Conservation (phyloP, 2,329 filamentous ascomycete genomes). For the Claviceps sorghi region DNA sequence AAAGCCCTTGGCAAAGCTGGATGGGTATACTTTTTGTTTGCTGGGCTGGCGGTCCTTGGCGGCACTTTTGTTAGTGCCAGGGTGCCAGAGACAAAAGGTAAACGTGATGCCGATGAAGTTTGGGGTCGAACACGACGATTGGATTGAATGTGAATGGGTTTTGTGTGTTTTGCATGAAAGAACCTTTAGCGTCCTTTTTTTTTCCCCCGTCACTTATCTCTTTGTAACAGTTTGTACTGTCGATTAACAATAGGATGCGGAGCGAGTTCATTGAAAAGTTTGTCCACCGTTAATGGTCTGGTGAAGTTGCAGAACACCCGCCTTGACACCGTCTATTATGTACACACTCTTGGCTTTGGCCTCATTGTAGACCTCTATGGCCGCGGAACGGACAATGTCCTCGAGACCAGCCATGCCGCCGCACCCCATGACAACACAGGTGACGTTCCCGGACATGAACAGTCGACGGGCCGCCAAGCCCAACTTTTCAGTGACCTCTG, state of each 20-base stretch:
- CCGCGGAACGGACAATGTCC: constrained; percentile 55
- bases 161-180: background rate
- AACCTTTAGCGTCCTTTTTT: background rate
- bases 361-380: constrained; percentile 33
- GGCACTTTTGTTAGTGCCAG: constrained; percentile 56
- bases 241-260: background rate
- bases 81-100: constrained; percentile 82
- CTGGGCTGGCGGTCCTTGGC: constrained; percentile 53
- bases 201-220: background rate
- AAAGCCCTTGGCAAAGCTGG: constrained; percentile 50
- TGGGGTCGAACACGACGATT: constrained; percentile 55
- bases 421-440: constrained; percentile 70
- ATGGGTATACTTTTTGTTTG: constrained; percentile 86
- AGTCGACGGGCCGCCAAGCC: constrained; percentile 54
- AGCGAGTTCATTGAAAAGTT: constrained; percentile 17
- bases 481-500: constrained; percentile 51
- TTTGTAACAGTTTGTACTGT: background rate
- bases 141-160: constrained; percentile 23
- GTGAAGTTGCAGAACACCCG: constrained; percentile 49
- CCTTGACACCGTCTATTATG: constrained; percentile 69
- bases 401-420: constrained; percentile 85
- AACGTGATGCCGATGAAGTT: constrained; percentile 73
- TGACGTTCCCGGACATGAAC: constrained; percentile 40
- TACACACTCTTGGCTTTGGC: constrained; percentile 17
- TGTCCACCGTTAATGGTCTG: constrained; percentile 32